A percentile compares a stretch with the other conserved stretches of the same genome.
These are phyloP conservation scores for Pythium dissotocum DNA, from an alignment of 352 stramenopile genomes.

Conservation along the genomic window DNA sequence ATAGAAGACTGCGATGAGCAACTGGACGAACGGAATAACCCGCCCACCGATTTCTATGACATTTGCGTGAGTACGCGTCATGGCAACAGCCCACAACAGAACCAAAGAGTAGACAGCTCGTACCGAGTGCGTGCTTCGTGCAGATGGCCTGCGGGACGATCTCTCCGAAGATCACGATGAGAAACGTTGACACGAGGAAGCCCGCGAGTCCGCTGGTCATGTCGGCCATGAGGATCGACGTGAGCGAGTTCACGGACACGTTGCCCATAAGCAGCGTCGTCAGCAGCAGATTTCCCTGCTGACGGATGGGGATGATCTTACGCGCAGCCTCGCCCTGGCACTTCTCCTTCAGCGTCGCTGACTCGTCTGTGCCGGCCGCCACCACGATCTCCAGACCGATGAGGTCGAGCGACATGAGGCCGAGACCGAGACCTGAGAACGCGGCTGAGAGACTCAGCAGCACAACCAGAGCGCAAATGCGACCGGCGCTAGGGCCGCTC, in stretches of 20 bases:
- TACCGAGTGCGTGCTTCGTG: slow-evolving; percentile 83
- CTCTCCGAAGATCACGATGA: slow-evolving; percentile 96
- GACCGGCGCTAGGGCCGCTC: slow-evolving; percentile 27
- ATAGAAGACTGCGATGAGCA: slow-evolving; percentile 94
- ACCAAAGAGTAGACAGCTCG: slow-evolving; percentile 30
- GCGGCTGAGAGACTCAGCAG: slow-evolving; percentile 87
- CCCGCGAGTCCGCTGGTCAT: slow-evolving; percentile 72
- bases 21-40: slow-evolving; percentile 90
- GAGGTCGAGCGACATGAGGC: slow-evolving; percentile 97
- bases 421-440: slow-evolving; percentile 95
- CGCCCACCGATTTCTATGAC: slow-evolving; percentile 61
- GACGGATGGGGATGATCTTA: slow-evolving; percentile 89
- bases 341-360: slow-evolving; percentile 65
- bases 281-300: slow-evolving; percentile 95
- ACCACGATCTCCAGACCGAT: slow-evolving; percentile 97
- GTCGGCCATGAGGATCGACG: slow-evolving; percentile 95
- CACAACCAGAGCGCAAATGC: slow-evolving; percentile 52
- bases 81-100: too few species aligned
- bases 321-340: slow-evolving; percentile 57
- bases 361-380: slow-evolving; percentile 84
- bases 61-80: background rate
- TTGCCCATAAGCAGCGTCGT: slow-evolving; percentile 96
- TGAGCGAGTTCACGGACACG: slow-evolving; percentile 95
- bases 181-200: slow-evolving; percentile 90
- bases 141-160: slow-evolving; percentile 90